Evolutionary conservation across 2,329 filamentous ascomycete species (phyloP).

Genomic region (Trichoderma cornu-damae): DNA sequence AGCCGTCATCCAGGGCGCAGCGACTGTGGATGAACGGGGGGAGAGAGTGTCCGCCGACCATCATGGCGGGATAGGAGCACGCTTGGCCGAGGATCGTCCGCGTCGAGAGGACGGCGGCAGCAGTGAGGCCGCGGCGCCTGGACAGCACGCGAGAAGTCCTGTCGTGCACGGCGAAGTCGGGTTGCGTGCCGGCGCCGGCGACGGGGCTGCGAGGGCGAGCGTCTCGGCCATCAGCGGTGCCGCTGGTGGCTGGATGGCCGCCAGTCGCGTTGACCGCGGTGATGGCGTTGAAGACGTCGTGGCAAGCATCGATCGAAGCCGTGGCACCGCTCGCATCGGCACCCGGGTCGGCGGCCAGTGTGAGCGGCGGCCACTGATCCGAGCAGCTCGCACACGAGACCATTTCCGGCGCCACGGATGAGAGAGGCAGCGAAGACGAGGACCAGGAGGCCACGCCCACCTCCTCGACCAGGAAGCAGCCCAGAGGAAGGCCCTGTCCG

Average conservation of each 20-base stretch:
- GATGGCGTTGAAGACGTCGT: neutral
- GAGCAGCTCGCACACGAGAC: neutral
- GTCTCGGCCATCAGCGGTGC: neutral
- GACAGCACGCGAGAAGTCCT: conserved; percentile 6
- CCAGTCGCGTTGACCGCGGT: neutral
- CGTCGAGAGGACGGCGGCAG: conserved; percentile 9
- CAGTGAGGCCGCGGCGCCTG: conserved; percentile 15
- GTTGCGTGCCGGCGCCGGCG: neutral
- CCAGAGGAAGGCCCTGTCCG: neutral
- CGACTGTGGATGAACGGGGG: conserved; percentile 23
- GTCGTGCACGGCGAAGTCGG: neutral
- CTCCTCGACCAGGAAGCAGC: neutral
- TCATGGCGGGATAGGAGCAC: conserved; percentile 22
- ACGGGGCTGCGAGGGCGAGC: neutral
- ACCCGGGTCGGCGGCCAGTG: neutral
- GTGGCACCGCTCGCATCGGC: neutral
- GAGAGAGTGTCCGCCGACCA: conserved; percentile 19
- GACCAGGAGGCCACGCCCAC: neutral
- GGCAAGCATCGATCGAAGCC: neutral
- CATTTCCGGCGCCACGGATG: neutral
- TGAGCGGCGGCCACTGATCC: neutral
- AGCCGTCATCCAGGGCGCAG: conserved; percentile 16
- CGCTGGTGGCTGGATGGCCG: neutral
- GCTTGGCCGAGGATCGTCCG: conserved; percentile 22
- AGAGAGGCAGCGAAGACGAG: neutral